A percentile compares a stretch with the other conserved stretches of the same genome.
Evolutionary conservation across 257 asterid species (phyloP).

Genomic region (Apocynum venetum): DNA sequence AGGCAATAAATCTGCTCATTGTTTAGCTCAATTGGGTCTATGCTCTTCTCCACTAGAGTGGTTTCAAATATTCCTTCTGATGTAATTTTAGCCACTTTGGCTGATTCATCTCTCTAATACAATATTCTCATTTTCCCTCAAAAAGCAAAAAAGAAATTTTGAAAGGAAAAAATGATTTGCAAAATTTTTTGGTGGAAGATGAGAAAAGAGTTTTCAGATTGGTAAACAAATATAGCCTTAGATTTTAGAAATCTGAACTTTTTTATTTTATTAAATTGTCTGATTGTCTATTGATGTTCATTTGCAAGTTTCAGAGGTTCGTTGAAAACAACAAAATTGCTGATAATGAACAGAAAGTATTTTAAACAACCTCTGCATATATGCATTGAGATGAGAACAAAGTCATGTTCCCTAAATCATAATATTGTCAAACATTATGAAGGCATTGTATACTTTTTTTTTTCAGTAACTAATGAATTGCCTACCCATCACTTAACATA

Average conservation of each 20-base stretch:
- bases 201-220: too few species aligned
- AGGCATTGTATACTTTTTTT: background rate
- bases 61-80: too few species aligned
- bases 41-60: too few species aligned
- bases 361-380: background rate
- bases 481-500: constrained; percentile 13
- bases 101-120: too few species aligned
- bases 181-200: too few species aligned
- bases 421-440: background rate
- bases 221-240: background rate
- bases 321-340: background rate
- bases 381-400: background rate
- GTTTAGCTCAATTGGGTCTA: too few species aligned
- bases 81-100: too few species aligned
- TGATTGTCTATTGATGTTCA: background rate
- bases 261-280: background rate
- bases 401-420: background rate
- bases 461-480: background rate
- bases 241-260: background rate
- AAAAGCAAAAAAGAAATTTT: too few species aligned
- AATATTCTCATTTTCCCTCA: too few species aligned
- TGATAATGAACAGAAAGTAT: background rate
- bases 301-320: background rate
- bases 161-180: too few species aligned
- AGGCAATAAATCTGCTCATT: too few species aligned